A percentile compares a stretch with the other conserved stretches of the same genome.
phyloP scores from a whole-genome alignment of 495 filamentous ascomycete genomes.

The Penicillium salamii region DNA sequence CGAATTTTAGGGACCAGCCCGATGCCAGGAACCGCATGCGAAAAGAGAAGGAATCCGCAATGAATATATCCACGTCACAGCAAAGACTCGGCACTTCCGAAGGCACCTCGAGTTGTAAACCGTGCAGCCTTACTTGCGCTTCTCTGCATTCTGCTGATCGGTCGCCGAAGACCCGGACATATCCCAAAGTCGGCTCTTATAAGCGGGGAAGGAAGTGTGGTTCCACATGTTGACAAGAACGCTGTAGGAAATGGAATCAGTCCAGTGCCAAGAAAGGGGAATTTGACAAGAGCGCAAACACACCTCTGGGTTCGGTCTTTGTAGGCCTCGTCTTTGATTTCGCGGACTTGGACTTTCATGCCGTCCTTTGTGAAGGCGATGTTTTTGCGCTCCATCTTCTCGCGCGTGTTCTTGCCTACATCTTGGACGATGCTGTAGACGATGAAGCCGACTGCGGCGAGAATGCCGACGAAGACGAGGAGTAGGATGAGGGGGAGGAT shows the following conservation, averaged over 20 bases:
- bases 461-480: slow-evolving; percentile 56
- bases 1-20: not conserved
- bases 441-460: slow-evolving; percentile 68
- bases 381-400: slow-evolving; percentile 81
- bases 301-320: slow-evolving; percentile 77
- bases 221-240: slow-evolving; percentile 79
- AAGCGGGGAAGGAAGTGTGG: slow-evolving; percentile 55
- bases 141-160: slow-evolving; percentile 21
- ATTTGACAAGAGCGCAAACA: slow-evolving; percentile 11
- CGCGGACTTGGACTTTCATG: slow-evolving; percentile 75
- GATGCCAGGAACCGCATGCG: not conserved
- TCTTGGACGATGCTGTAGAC: slow-evolving; percentile 68
- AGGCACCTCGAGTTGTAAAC: too few relatives aligned
- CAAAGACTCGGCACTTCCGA: too few relatives aligned
- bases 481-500: slow-evolving; percentile 74
- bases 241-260: slow-evolving; percentile 26
- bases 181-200: slow-evolving; percentile 59
- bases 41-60: too few relatives aligned
- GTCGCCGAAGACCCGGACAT: slow-evolving; percentile 25
- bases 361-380: slow-evolving; percentile 81
- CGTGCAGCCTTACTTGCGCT: slow-evolving; percentile 30
- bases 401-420: slow-evolving; percentile 63
- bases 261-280: not conserved
- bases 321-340: slow-evolving; percentile 73
- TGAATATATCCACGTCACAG: not conserved